Base-by-base conservation (phyloP, 768 basidiomycete genomes). In the Royoungia palumana region DNA sequence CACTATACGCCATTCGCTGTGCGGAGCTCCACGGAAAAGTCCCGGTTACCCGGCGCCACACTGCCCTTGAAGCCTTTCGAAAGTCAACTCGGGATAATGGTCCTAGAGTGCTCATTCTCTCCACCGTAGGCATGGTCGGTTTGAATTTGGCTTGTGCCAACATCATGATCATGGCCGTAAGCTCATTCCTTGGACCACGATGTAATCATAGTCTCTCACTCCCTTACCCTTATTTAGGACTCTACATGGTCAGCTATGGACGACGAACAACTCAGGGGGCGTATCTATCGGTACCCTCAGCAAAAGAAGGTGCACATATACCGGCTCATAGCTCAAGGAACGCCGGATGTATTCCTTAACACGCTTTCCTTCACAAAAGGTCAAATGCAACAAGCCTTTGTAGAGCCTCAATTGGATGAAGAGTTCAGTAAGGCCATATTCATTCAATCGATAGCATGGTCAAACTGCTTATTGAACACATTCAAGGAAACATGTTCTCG, bases 231-330 rank as follows among this genome's bases (percentile, higher is more conserved):
- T 12, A 12, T 0, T 17, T 2, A 53, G 47, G 43, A 50, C 6
- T 45, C 39, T 0, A 5, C 32, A 0, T 50, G 52, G 52, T 50
- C 48, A 0, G 39, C 49, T 0, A 12, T 50, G 0, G 57, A 62
- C 0, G 61, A 65, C n/a, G 36, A 42, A 13, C 64, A 65, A 34
- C 36, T 64, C 5, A 41, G 38, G 0, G 63, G 61, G 0, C 32
- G 54, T 0, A 40, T 65, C 1, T 57, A 47, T 27, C 40, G 57
- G 0, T 48, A n/a, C 4, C 52, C 54, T 0, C 60, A 65, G 14
- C 30, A 36, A 1, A 64, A 64, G 19, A n/a, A 10, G 0, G 64
- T 65, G 0, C 48, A 46, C 17, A 41, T 63, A 40, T 65, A 65
- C 19, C 39, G 54, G 0, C 21, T 59, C 0, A 30, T 65, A 0